Conservation (phyloP, 805 yeast species). For the Cyberlindnera galapagoensis region DNA sequence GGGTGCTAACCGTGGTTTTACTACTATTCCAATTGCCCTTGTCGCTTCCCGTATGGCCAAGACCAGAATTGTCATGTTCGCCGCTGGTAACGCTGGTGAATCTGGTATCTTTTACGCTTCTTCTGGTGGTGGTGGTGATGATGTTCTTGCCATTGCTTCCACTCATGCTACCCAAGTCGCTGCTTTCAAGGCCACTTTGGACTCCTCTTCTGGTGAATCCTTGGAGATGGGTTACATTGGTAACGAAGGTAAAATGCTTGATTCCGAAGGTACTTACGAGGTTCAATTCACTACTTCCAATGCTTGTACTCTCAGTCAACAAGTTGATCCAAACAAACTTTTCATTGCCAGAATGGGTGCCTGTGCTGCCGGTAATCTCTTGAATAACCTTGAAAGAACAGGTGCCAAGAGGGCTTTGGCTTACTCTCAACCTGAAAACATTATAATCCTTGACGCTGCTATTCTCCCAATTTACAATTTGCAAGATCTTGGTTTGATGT, state of each 20-base stretch:
- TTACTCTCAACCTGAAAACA: conserved; percentile 1
- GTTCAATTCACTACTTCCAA: conserved; percentile 2
- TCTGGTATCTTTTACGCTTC: conserved; percentile 5
- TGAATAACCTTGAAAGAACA: not conserved
- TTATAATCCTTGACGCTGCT: not conserved
- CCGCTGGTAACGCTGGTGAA: conserved; percentile 16
- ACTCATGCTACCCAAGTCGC: conserved; percentile 8
- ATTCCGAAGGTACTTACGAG: conserved; percentile 4
- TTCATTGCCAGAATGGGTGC: conserved; percentile 4
- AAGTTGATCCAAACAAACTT: not conserved
- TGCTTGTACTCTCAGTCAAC: conserved; percentile 4
- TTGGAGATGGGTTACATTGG: conserved; percentile 6
- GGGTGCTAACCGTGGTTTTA: conserved; percentile 12
- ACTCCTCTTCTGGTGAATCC: conserved; percentile 8
- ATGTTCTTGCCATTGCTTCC: conserved; percentile 12
- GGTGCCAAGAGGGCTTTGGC: conserved; percentile 2
- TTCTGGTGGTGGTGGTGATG: conserved; percentile 11
- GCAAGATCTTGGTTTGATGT: conserved; percentile 4
- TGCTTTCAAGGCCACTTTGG: conserved; percentile 6
- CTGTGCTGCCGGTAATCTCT: conserved; percentile 1
- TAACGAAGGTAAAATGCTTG: conserved; percentile 2
- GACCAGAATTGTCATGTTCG: conserved; percentile 9
- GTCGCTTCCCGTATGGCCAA: conserved; percentile 9
- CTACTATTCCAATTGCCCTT: conserved; percentile 8
- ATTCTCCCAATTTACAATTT: not conserved